Evolutionary conservation across 768 basidiomycete genomes (phyloP).

Genomic region (Tricholoma bakamatsutake): DNA sequence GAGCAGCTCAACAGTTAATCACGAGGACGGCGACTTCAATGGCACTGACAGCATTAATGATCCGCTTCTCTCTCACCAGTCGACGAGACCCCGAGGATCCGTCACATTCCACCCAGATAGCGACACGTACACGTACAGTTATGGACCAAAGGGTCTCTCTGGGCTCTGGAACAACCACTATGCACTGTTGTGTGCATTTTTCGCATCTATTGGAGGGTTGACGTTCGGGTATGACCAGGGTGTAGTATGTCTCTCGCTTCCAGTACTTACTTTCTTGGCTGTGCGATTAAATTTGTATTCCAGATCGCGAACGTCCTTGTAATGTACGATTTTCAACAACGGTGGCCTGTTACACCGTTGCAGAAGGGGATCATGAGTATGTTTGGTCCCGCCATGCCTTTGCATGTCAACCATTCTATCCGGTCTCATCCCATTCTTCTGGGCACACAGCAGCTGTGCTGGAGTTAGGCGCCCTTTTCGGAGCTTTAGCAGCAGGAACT

Average conservation of each 20-base stretch:
- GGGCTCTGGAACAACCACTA: constrained; percentile 64
- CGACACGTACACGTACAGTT: constrained; percentile 56
- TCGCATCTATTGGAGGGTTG: constrained; percentile 72
- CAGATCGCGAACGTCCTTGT: constrained; percentile 80
- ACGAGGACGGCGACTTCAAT: not conserved
- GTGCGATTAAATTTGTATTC: not conserved
- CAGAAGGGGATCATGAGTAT: constrained; percentile 76
- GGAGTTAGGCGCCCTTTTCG: constrained; percentile 76
- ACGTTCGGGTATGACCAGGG: constrained; percentile 85
- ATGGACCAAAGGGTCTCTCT: constrained; percentile 63
- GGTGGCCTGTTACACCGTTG: constrained; percentile 67
- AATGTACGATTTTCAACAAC: constrained; percentile 64
- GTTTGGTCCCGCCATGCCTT: constrained; percentile 16
- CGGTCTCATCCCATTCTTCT: not conserved
- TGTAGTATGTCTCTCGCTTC: constrained; percentile 35
- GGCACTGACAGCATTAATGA: not conserved
- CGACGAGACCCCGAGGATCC: constrained; percentile 19
- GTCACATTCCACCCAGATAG: constrained; percentile 31
- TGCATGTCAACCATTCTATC: not conserved
- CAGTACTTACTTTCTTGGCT: not conserved
- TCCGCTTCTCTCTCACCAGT: constrained; percentile 6
- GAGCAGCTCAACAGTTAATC: not conserved
- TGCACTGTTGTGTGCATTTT: constrained; percentile 60
- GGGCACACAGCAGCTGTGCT: constrained; percentile 59
- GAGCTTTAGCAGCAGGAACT: constrained; percentile 61